phyloP scores from a whole-genome alignment of 805 yeast genomes.

The Candida berthetii region DNA sequence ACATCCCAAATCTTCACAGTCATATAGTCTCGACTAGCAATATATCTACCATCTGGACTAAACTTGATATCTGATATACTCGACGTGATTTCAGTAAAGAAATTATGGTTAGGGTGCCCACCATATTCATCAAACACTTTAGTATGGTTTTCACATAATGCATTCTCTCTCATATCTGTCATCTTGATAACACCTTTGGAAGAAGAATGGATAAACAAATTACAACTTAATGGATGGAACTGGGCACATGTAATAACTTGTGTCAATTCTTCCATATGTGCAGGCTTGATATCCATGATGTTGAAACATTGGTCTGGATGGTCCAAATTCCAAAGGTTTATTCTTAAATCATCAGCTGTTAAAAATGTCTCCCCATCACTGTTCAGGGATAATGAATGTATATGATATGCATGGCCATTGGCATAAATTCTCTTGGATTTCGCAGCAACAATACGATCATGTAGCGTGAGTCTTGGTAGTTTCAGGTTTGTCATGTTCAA shows the following conservation, averaged over 20 bases:
- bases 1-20: constrained; percentile 98
- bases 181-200: constrained; percentile 94
- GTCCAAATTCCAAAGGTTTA: constrained; percentile 92
- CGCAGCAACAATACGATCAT: constrained; percentile 93
- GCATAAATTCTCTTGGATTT: constrained; percentile 88
- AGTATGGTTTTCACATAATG: constrained; percentile 87
- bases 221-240: constrained; percentile 91
- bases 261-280: constrained; percentile 97
- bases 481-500: constrained; percentile 43
- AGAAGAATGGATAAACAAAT: constrained; percentile 89
- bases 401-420: constrained; percentile 97
- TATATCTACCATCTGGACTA: constrained; percentile 86
- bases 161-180: constrained; percentile 94
- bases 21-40: constrained; percentile 96
- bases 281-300: constrained; percentile 96
- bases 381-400: constrained; percentile 90
- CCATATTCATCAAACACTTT: constrained; percentile 86
- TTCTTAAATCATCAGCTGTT: constrained; percentile 88
- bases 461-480: constrained; percentile 85
- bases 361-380: constrained; percentile 95
- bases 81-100: constrained; percentile 95
- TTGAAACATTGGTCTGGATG: constrained; percentile 94
- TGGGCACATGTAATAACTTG: constrained; percentile 97
- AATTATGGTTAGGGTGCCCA: constrained; percentile 90
- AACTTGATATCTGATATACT: constrained; percentile 92